phyloP scores from a whole-genome alignment of 768 basidiomycete species.

The Termitomyces sp. region DNA sequence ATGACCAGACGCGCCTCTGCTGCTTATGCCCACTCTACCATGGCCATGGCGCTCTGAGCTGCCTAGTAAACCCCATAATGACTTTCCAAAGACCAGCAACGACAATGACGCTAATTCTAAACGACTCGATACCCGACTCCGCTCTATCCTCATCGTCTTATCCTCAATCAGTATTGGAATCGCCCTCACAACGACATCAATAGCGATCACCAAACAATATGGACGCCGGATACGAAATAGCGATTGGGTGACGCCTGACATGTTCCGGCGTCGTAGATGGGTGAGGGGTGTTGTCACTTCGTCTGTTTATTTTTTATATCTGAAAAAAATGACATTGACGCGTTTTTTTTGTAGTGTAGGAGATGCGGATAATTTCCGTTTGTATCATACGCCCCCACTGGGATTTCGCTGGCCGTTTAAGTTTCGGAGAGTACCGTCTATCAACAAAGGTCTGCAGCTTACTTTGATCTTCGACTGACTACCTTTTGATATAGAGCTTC shows the following conservation, averaged over 20 bases:
- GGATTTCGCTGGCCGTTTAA: slow-evolving; percentile 77
- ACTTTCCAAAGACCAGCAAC: neutral
- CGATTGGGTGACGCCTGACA: slow-evolving; percentile 67
- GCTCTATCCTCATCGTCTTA: slow-evolving; percentile 29
- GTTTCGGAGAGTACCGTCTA: slow-evolving; percentile 59
- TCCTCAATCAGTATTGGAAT: slow-evolving; percentile 40
- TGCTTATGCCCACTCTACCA: slow-evolving; percentile 15
- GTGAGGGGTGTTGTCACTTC: slow-evolving; percentile 80
- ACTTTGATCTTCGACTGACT: neutral
- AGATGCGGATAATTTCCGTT: slow-evolving; percentile 83
- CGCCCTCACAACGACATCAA: slow-evolving; percentile 29
- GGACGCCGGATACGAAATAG: slow-evolving; percentile 58
- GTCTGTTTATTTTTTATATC: slow-evolving; percentile 34
- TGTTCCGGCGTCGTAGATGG: slow-evolving; percentile 59
- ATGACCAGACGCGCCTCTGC: neutral
- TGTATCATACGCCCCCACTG: slow-evolving; percentile 82
- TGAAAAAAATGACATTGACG: neutral
- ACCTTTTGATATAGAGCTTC: neutral
- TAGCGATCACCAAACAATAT: slow-evolving; percentile 45
- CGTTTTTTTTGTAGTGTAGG: slow-evolving; percentile 53
- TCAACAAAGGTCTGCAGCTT: slow-evolving; percentile 46
- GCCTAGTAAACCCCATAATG: neutral
- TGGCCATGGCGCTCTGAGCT: slow-evolving; percentile 13
- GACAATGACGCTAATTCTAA: neutral
- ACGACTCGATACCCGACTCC: slow-evolving; percentile 17